These are phyloP conservation scores for Alternaria panax DNA, from an alignment of 2,329 filamentous ascomycete species.

Conservation along the genomic window DNA sequence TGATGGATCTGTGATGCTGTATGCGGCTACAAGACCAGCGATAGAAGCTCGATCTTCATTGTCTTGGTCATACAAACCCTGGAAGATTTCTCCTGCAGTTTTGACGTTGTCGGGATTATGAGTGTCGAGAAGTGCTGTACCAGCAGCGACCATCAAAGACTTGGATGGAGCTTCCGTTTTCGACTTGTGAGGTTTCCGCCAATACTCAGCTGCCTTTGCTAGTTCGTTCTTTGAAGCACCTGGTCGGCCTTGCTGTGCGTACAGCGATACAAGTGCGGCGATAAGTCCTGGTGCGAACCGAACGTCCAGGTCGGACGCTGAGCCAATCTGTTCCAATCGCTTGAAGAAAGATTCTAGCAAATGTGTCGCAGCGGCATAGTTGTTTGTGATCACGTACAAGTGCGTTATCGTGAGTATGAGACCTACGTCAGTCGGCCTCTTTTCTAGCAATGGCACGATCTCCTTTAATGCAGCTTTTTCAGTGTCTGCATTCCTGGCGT, in stretches of 20 bases:
- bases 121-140: constrained; percentile 81
- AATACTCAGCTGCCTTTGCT: constrained; percentile 80
- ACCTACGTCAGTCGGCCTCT: constrained; percentile 80
- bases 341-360: constrained; percentile 78
- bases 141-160: constrained; percentile 77
- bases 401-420: constrained; percentile 81
- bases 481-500: constrained; percentile 65
- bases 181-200: constrained; percentile 67
- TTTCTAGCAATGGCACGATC: constrained; percentile 73
- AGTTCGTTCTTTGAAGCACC: constrained; percentile 75
- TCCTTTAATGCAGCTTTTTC: constrained; percentile 74
- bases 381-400: constrained; percentile 76
- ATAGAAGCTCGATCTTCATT: constrained; percentile 72
- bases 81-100: constrained; percentile 80
- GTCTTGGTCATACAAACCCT: constrained; percentile 70
- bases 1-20: constrained; percentile 67
- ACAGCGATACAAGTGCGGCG: constrained; percentile 79
- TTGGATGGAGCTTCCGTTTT: constrained; percentile 53
- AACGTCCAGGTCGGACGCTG: constrained; percentile 67
- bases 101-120: constrained; percentile 71
- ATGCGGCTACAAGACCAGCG: constrained; percentile 86
- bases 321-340: constrained; percentile 69
- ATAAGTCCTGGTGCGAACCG: constrained; percentile 87
- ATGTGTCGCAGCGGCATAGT: constrained; percentile 75
- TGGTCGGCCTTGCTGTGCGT: constrained; percentile 77